Conservation (phyloP, 148 eudicot species). For the Cornus suecica region DNA sequence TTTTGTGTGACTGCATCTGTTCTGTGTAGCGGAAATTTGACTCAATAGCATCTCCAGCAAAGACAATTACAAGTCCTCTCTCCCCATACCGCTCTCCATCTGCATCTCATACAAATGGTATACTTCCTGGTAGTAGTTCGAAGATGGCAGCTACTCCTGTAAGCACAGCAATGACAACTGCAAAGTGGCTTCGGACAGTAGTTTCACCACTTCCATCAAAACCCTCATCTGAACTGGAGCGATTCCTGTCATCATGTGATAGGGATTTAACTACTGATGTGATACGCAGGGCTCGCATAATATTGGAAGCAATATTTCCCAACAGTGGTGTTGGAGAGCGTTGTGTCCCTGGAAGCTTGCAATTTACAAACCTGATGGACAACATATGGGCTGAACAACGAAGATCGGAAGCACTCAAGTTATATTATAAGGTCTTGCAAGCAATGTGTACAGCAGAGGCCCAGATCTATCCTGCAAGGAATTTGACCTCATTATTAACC, state of each 20-base stretch:
- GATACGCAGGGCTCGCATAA: slow-evolving; percentile 71
- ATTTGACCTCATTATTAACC: slow-evolving; percentile 79
- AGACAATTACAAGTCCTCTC: slow-evolving; percentile 67
- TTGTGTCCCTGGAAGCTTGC: slow-evolving; percentile 49
- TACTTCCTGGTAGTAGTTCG: slow-evolving; percentile 27
- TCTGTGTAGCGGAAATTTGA: slow-evolving; percentile 63
- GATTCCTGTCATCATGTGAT: slow-evolving; percentile 67
- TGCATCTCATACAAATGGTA: slow-evolving; percentile 32
- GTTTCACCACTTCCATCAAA: slow-evolving; percentile 79
- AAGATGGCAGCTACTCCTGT: slow-evolving; percentile 78
- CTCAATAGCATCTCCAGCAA: slow-evolving; percentile 70
- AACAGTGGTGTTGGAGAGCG: slow-evolving; percentile 67
- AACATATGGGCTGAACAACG: slow-evolving; percentile 95
- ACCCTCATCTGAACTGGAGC: slow-evolving; percentile 75
- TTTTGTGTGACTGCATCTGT: neutral
- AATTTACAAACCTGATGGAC: slow-evolving; percentile 76
- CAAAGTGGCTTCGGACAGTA: slow-evolving; percentile 85
- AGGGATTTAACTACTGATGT: slow-evolving; percentile 65
- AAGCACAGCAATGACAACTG: slow-evolving; percentile 98
- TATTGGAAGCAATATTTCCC: slow-evolving; percentile 95
- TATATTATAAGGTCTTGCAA: slow-evolving; percentile 85
- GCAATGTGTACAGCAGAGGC: slow-evolving; percentile 90
- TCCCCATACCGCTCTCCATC: slow-evolving; percentile 75
- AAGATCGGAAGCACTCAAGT: slow-evolving; percentile 71
- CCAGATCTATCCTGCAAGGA: slow-evolving; percentile 62